Conservation (phyloP, 768 basidiomycete species). For the Boletus reticulatus region DNA sequence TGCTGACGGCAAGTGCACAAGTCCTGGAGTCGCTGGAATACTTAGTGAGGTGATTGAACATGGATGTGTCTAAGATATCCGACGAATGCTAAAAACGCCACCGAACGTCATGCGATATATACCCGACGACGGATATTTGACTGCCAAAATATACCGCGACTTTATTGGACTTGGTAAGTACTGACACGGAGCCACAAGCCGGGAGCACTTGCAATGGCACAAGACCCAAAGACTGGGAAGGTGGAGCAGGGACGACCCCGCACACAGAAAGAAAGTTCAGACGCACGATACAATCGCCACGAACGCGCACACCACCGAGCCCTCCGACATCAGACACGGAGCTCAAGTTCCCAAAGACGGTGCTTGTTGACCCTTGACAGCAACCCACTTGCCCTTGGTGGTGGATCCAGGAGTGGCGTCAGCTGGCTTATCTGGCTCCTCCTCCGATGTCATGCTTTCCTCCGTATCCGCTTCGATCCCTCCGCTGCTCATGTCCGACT, state of each 20-base stretch:
- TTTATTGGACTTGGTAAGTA: slow-evolving; percentile 24
- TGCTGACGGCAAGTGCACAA: too few species aligned
- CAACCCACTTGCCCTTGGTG: slow-evolving; percentile 72
- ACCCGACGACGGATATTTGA: slow-evolving; percentile 2
- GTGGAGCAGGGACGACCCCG: too few species aligned
- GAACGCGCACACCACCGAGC: neutral
- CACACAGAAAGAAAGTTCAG: slow-evolving; percentile 10
- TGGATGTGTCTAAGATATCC: slow-evolving; percentile 4
- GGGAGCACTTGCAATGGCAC: slow-evolving; percentile 19
- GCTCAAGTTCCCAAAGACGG: neutral
- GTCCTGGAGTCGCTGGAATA: too few species aligned
- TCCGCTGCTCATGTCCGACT: slow-evolving; percentile 58
- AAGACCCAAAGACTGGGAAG: slow-evolving; percentile 4
- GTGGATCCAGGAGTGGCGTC: neutral
- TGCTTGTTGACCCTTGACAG: slow-evolving; percentile 55
- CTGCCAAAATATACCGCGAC: slow-evolving; percentile 18
- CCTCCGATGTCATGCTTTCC: slow-evolving; percentile 74
- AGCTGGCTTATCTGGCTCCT: slow-evolving; percentile 48
- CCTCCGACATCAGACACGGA: neutral
- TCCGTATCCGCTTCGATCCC: slow-evolving; percentile 72
- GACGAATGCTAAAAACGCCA: neutral
- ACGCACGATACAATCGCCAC: slow-evolving; percentile 3
- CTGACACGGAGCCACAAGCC: slow-evolving; percentile 14
- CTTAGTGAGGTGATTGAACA: neutral
- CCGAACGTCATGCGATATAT: slow-evolving; percentile 1